Evolutionary conservation across 1,284 basidiomycete genomes (phyloP).

Genomic region (Tremellales sp.): DNA sequence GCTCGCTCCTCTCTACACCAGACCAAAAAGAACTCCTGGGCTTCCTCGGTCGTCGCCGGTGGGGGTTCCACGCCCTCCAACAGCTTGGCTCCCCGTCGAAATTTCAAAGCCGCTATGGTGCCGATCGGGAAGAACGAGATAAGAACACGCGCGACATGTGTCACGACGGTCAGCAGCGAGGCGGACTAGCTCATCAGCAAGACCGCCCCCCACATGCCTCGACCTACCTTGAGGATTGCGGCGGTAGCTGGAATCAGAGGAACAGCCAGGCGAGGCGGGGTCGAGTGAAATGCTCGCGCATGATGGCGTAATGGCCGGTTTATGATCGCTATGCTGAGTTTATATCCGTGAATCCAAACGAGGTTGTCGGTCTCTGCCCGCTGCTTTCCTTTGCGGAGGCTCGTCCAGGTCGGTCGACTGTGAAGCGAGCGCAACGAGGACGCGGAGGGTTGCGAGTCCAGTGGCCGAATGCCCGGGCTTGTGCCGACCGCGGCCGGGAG

Average conservation of each 20-base stretch:
- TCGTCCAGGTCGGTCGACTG: too few relatives aligned
- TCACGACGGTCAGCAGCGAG: constrained; percentile 38
- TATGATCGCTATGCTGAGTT: too few relatives aligned
- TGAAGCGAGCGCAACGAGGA: too few relatives aligned
- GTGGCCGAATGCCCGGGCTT: too few relatives aligned
- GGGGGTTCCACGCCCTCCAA: constrained; percentile 18
- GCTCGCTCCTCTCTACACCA: constrained; percentile 42
- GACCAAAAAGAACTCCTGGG: constrained; percentile 40
- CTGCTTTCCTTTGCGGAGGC: neutral
- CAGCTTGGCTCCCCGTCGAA: constrained; percentile 22
- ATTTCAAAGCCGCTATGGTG: constrained; percentile 30
- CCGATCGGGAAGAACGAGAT: constrained; percentile 47
- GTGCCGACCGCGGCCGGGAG: too few relatives aligned
- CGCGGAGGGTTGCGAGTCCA: too few relatives aligned
- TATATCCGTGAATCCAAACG: neutral
- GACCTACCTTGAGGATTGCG: constrained; percentile 41
- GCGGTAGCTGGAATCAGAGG: constrained; percentile 40
- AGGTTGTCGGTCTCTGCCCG: neutral
- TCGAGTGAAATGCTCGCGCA: constrained; percentile 32
- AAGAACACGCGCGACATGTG: constrained; percentile 39
- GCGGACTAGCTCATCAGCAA: constrained; percentile 49
- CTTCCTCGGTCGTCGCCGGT: constrained; percentile 27
- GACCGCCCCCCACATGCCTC: neutral
- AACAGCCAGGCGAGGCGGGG: constrained; percentile 35
- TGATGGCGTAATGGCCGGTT: neutral